Conservation (phyloP, 306 rosid species). For the Begonia masoniana region DNA sequence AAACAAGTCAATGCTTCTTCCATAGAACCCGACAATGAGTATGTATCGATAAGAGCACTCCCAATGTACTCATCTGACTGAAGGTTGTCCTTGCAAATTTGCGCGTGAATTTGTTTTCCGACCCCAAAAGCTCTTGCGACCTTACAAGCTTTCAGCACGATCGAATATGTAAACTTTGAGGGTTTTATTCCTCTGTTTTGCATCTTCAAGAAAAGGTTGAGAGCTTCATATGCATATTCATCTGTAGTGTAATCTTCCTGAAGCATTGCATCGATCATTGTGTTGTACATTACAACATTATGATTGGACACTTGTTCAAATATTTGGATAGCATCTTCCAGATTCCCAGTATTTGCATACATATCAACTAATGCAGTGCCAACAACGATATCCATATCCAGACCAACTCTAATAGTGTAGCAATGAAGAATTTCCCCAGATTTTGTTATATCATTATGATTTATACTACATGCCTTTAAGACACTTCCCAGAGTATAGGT, state of each 20-base stretch:
- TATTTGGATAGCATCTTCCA: slow-evolving; percentile 24
- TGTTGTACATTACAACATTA: slow-evolving; percentile 35
- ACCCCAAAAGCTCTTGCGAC: slow-evolving; percentile 21
- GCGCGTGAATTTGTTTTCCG: slow-evolving; percentile 43
- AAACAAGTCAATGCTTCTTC: slow-evolving; percentile 37
- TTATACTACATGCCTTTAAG: slow-evolving; percentile 29
- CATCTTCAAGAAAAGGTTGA: slow-evolving; percentile 34
- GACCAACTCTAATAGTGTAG: slow-evolving; percentile 23
- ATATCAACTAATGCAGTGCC: slow-evolving; percentile 45
- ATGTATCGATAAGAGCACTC: slow-evolving; percentile 35
- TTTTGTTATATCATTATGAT: slow-evolving; percentile 5
- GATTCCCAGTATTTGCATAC: slow-evolving; percentile 39
- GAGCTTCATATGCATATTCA: slow-evolving; percentile 20
- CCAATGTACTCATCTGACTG: slow-evolving; percentile 43
- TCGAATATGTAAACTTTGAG: slow-evolving; percentile 45
- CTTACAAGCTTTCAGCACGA: slow-evolving; percentile 34
- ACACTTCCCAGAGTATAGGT: slow-evolving; percentile 43
- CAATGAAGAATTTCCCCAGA: slow-evolving; percentile 36
- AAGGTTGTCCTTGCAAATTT: slow-evolving; percentile 29
- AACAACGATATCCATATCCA: slow-evolving; percentile 31
- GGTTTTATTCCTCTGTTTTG: slow-evolving; percentile 29
- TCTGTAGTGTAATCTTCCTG: slow-evolving; percentile 12
- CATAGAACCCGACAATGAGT: slow-evolving; percentile 23
- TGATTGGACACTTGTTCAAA: slow-evolving; percentile 16
- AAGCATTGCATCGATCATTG: slow-evolving; percentile 42